A percentile compares a stretch with the other conserved stretches of the same genome.
phyloP scores from a whole-genome alignment of 768 basidiomycete species.

The Kwoniella dejecticola region DNA sequence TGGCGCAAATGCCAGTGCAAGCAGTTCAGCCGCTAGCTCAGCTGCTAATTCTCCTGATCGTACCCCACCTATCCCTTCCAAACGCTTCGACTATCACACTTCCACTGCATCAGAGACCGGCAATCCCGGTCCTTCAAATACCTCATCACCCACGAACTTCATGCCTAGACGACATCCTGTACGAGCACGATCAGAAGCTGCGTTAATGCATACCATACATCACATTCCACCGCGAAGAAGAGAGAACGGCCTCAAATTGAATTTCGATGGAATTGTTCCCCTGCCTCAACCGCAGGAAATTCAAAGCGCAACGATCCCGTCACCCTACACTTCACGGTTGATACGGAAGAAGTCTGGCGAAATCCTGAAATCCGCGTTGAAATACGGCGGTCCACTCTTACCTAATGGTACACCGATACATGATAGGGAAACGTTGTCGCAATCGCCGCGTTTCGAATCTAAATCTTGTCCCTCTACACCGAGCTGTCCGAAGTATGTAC shows the following conservation, averaged over 20 bases:
- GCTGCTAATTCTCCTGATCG: constrained; percentile 36
- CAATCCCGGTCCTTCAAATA: constrained; percentile 4
- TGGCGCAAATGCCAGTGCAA: constrained; percentile 19
- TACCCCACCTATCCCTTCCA: constrained; percentile 6
- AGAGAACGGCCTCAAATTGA: constrained; percentile 54
- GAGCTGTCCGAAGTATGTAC: constrained; percentile 74
- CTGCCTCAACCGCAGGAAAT: constrained; percentile 18
- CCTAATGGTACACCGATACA: constrained; percentile 58
- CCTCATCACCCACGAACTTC: constrained; percentile 27
- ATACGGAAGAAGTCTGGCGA: constrained; percentile 93
- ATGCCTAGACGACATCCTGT: constrained; percentile 26
- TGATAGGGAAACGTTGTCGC: constrained; percentile 5
- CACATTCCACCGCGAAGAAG: constrained; percentile 24
- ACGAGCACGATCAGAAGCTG: constrained; percentile 28
- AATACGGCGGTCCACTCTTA: constrained; percentile 62
- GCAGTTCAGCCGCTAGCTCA: constrained; percentile 29
- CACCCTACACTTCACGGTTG: constrained; percentile 56
- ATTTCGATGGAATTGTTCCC: constrained; percentile 49
- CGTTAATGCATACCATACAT: constrained; percentile 21
- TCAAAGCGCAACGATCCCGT: constrained; percentile 35
- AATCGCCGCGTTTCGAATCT: constrained; percentile 53
- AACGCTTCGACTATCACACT: constrained; percentile 7
- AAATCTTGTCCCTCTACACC: constrained; percentile 80
- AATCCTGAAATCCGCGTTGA: constrained; percentile 86
- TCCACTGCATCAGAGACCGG: too few species aligned